Percentiles rank a stretch among this genome's conserved stretches.
Conservation (phyloP, 805 yeast species). For the Starmera quercuum region DNA sequence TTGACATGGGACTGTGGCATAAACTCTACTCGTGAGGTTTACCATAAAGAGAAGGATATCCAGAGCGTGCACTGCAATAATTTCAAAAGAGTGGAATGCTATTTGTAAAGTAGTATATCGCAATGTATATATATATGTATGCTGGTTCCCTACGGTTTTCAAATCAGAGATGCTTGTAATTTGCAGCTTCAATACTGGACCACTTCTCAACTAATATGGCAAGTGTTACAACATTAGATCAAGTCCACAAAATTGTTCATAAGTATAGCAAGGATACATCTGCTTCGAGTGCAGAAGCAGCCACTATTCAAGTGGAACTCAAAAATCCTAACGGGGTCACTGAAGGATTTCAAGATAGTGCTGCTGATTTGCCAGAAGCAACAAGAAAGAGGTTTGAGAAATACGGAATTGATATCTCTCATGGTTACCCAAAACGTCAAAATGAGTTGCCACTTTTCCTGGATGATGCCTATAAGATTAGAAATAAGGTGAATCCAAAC, state of each 20-base stretch:
- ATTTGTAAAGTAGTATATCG: too few species aligned
- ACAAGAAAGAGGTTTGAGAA: slow-evolving; percentile 22
- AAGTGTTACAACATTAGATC: not conserved
- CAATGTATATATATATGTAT: too few species aligned
- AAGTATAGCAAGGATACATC: not conserved
- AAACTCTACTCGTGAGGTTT: too few species aligned
- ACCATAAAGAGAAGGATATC: too few species aligned
- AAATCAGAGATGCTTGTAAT: too few species aligned
- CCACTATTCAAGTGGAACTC: not conserved
- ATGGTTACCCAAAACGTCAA: slow-evolving; percentile 34
- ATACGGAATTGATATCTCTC: slow-evolving; percentile 26
- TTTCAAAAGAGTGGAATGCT: too few species aligned
- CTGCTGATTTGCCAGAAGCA: slow-evolving; percentile 16
- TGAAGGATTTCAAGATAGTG: not conserved
- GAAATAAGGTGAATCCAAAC: slow-evolving; percentile 24
- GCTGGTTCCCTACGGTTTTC: too few species aligned
- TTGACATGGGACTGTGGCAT: too few species aligned
- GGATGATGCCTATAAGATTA: slow-evolving; percentile 31
- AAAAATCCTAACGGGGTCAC: not conserved
- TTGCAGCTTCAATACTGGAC: too few species aligned
- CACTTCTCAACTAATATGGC: too few species aligned
- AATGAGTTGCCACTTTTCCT: slow-evolving; percentile 28
- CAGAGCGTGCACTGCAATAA: too few species aligned
- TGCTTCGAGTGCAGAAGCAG: too few species aligned
- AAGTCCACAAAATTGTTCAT: not conserved